These are phyloP conservation scores for Tetrahymena borealis DNA, from an alignment of 73 alveolate species.

Conservation along the genomic window DNA sequence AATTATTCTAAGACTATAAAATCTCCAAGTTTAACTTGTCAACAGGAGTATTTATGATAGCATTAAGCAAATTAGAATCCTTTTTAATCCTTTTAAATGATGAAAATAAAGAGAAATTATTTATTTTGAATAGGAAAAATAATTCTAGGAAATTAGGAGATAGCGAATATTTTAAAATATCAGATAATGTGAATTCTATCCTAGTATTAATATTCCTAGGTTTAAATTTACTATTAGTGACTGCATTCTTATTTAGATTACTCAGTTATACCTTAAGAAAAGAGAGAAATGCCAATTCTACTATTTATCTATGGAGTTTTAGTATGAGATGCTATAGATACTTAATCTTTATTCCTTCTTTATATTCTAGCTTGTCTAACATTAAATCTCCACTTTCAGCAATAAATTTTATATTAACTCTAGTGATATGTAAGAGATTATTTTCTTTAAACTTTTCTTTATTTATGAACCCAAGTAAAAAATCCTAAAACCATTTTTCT, in stretches of 20 bases:
- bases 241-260: neutral
- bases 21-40: neutral
- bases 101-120: neutral
- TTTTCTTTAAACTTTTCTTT: too few species aligned
- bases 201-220: too few species aligned
- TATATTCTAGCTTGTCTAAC: neutral
- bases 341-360: neutral
- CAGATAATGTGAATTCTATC: too few species aligned
- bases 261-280: neutral
- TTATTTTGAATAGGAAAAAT: too few species aligned
- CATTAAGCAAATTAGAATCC: neutral
- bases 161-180: too few species aligned
- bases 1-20: neutral
- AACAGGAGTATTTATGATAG: neutral
- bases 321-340: neutral
- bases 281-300: neutral
- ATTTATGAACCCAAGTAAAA: too few species aligned
- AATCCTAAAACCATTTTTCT: too few species aligned
- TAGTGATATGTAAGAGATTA: neutral
- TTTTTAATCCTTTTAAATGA: neutral
- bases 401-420: neutral
- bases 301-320: neutral
- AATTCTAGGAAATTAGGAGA: too few species aligned
- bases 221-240: too few species aligned
- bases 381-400: neutral